Evolutionary conservation across 139 green algal species (phyloP), one percentile per base, ranked within the genome.

Genomic region (Tetraselmis striata): DNA sequence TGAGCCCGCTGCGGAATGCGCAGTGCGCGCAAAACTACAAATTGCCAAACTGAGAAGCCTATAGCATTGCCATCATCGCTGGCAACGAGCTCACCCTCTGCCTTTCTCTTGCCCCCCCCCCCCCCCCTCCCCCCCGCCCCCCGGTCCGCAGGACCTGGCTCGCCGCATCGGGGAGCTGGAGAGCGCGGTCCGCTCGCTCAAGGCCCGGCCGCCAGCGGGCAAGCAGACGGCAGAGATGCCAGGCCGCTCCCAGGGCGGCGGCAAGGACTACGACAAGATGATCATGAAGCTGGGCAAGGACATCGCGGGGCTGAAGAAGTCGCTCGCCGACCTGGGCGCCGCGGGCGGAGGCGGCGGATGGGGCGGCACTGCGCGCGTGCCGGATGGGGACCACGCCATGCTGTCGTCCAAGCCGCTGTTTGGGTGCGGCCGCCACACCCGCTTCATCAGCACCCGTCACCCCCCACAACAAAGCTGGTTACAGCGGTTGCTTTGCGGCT

Each of bases 321-420:
- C 1, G 5, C 11, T 80, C 30, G 22, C 30, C 22, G 5, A 30
- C 2, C n/a, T 29, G 26, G 2, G 2, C 26, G 28, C 30, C 59
- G 29, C 82, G 76, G 80, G 0, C 74, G 18, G 67, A 79, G 0
- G 67, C 81, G 30, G 28, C 30, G 32, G 2, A 29, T 0, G 28
- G 29, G 45, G 45, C 18, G 45, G 45, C 45, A 67, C 45, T 67
- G 45, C 28, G 28, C 2, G 28, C 0, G 84, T 84, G 29, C 26
- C 76, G 23, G 84, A 84, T 22, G 86, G 87, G 22, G 90, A 93
- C 78, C 83, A 92, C 77, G 87, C 88, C 58, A 93, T 93, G 88
- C 85, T 93, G 31, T 81, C 86, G 1, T 82, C 83, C 23, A 90
- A 90, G 67, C 88, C 90, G 0, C 76, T 87, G 29, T 87, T 67